These are phyloP conservation scores for Protomyces lactucae-debilis DNA, from an alignment of 1,139 yeast species.

Conservation along the genomic window DNA sequence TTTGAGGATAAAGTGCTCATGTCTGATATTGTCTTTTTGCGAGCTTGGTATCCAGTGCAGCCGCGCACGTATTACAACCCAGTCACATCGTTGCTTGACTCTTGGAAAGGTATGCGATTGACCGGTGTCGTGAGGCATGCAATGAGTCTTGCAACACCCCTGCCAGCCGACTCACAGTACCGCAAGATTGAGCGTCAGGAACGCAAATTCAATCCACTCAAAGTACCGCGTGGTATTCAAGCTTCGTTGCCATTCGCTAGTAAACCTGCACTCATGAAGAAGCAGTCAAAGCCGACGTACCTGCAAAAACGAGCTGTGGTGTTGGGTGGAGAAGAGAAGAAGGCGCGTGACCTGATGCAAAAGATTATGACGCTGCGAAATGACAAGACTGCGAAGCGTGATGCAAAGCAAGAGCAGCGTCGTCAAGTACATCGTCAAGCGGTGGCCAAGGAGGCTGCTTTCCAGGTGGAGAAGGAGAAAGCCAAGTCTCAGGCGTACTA, in stretches of 20 bases:
- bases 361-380: constrained; percentile 78
- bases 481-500: constrained; percentile 86
- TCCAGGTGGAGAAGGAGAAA: constrained; percentile 66
- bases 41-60: constrained; percentile 95
- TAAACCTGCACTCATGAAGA: constrained; percentile 75
- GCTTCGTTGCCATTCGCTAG: constrained; percentile 83
- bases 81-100: constrained; percentile 80
- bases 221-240: constrained; percentile 75
- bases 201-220: constrained; percentile 78
- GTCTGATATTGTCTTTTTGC: constrained; percentile 63
- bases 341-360: constrained; percentile 83
- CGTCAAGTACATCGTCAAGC: constrained; percentile 70
- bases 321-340: constrained; percentile 69
- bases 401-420: constrained; percentile 68
- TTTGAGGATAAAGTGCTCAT: constrained; percentile 91
- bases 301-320: constrained; percentile 88
- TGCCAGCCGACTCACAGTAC: constrained; percentile 57
- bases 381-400: constrained; percentile 77
- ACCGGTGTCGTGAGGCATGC: constrained; percentile 92
- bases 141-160: constrained; percentile 59
- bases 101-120: constrained; percentile 95
- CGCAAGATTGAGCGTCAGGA: constrained; percentile 79
- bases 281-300: constrained; percentile 78
- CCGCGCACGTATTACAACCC: constrained; percentile 92
- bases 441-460: constrained; percentile 66